Evolutionary conservation across 2,329 filamentous ascomycete genomes (phyloP), one percentile per base, ranked within the genome.

Genomic region (Coleophoma crateriformis): DNA sequence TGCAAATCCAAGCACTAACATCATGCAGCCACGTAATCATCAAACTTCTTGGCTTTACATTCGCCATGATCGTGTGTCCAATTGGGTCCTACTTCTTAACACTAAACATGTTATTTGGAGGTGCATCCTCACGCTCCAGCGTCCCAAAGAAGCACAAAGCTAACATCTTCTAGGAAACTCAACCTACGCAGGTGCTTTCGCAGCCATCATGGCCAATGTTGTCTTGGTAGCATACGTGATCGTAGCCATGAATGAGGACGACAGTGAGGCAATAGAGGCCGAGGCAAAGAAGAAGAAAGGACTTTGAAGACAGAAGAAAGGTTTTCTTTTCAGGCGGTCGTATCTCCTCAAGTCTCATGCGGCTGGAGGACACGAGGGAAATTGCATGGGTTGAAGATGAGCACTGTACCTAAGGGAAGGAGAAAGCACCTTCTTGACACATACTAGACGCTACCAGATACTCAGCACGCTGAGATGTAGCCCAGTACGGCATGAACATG

Each of bases 151-250:
- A 13, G n/a, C 14, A 14, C 13, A 44, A 35, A 22, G 11, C n/a
- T 33, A 41, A 33, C 33, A 43, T 17, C 11, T 5, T 19, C 44
- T 50, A 95, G 92, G 90, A 58, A 96, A 96, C 68, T 80, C 90
- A 13, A 95, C 91, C 2, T 92, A 84, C 60, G 90, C 91, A 3
- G 94, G 91, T 13, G 90, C 82, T 1, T 74, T 87, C 33, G 94
- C 94, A 1, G 94, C 94, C 17, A 71, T 97, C 46, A 83, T 95
- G 67, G 94, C 94, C 12, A 99, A 99, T 61, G 79, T 95, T 2
- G 90, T 99, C 3, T 73, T 99, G 46, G 79, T 97, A 50, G 83
- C 79, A n/a, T 99, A 97, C 68, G 82, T 97, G 40, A 72, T 96
- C 50, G 89, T 96, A 17, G 94, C 94, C 4, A 91, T 96, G 79